These are phyloP conservation scores for Microdochium nivale DNA, from an alignment of 2,329 filamentous ascomycete genomes.

Conservation along the genomic window DNA sequence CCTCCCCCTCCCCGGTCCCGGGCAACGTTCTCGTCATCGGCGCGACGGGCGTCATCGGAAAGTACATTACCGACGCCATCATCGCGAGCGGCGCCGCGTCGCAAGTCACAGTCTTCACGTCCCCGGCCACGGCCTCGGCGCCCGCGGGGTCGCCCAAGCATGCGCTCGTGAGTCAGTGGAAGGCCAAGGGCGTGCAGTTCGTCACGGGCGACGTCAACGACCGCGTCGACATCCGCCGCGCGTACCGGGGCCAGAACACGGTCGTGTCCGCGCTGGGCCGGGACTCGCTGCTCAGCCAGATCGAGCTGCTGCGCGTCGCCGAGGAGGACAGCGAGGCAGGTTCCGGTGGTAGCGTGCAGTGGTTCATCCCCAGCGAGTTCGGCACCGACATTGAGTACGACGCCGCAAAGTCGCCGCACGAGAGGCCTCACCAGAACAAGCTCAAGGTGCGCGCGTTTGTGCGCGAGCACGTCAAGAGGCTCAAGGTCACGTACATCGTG, in stretches of 20 bases:
- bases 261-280: constrained; percentile 53
- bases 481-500: constrained; percentile 52
- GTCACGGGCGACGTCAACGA: constrained; percentile 44
- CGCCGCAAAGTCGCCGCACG: constrained; percentile 33
- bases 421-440: constrained; percentile 55
- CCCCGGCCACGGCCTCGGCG: constrained; percentile 32
- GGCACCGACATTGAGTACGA: constrained; percentile 49
- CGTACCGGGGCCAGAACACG: constrained; percentile 32
- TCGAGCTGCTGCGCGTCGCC: constrained; percentile 44
- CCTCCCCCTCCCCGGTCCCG: constrained; percentile 9
- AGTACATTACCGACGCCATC: constrained; percentile 22
- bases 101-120: constrained; percentile 43
- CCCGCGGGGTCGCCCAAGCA: constrained; percentile 29
- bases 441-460: constrained; percentile 49
- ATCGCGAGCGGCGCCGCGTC: constrained; percentile 19
- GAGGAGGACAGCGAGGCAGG: constrained; percentile 28
- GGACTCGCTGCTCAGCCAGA: constrained; percentile 42
- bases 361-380: constrained; percentile 54
- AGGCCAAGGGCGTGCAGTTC: constrained; percentile 38
- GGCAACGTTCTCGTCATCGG: constrained; percentile 22
- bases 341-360: constrained; percentile 41
- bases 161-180: constrained; percentile 31
- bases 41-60: constrained; percentile 23
- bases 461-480: constrained; percentile 30
- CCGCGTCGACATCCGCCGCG: constrained; percentile 37